Evolutionary conservation across 2,329 filamentous ascomycete genomes (phyloP).

Genomic region (Clonostachys chloroleuca): DNA sequence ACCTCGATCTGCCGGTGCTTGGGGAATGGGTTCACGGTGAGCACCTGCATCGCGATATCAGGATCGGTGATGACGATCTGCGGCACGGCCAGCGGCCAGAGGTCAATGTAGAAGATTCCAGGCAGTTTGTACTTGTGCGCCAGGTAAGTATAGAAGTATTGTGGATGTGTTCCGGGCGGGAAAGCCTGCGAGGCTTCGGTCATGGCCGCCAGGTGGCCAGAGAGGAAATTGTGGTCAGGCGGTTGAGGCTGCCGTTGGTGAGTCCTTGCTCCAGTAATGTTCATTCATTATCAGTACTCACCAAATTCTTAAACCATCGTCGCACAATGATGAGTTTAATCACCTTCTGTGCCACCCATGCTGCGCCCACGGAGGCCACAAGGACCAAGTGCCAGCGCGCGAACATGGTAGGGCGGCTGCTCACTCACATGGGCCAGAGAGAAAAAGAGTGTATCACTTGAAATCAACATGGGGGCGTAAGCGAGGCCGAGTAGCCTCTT

Average conservation of each 20-base stretch:
- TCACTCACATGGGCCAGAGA: too few species aligned
- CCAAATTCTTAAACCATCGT: neutral
- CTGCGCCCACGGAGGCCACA: neutral
- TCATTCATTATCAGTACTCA: neutral
- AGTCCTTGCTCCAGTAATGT: neutral
- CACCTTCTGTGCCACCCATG: neutral
- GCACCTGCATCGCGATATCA: constrained; percentile 13
- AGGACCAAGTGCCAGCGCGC: neutral
- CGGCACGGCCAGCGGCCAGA: constrained; percentile 17
- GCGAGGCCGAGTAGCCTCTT: too few species aligned
- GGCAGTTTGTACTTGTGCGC: constrained; percentile 13
- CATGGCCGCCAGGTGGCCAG: constrained; percentile 11
- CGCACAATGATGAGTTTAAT: neutral
- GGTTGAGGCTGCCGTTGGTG: neutral
- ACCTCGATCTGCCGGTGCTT: constrained; percentile 9
- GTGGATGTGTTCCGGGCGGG: constrained; percentile 14
- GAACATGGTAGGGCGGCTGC: neutral
- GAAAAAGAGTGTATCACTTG: too few species aligned
- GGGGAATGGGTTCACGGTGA: constrained; percentile 10
- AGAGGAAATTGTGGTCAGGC: constrained; percentile 11
- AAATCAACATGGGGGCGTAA: too few species aligned
- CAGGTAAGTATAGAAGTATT: constrained; percentile 13
- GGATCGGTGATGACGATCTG: constrained; percentile 17
- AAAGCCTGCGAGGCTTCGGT: constrained; percentile 7
- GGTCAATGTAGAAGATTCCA: constrained; percentile 20